Conservation (phyloP, 495 filamentous ascomycete genomes). For the Hypoxylon perforatum region DNA sequence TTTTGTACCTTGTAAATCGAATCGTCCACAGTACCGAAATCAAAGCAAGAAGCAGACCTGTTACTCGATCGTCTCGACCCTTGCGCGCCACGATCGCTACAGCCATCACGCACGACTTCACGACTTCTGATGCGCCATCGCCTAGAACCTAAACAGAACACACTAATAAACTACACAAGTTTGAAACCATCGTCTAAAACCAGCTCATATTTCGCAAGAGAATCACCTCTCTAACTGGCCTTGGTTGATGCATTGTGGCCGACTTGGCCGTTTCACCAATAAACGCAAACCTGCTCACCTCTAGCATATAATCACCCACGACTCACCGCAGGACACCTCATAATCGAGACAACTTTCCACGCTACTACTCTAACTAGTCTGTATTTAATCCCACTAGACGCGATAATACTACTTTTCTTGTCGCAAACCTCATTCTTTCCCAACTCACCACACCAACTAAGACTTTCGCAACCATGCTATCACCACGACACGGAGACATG, state of each 20-base stretch:
- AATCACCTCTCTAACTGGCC: background rate
- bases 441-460: constrained; percentile 4
- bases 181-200: background rate
- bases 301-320: constrained; percentile 12
- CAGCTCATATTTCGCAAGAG: background rate
- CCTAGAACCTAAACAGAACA: constrained; percentile 4
- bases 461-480: constrained; percentile 7
- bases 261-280: constrained; percentile 9
- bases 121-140: constrained; percentile 10
- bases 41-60: background rate
- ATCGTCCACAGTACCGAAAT: background rate
- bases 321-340: background rate
- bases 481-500: constrained; percentile 34
- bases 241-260: constrained; percentile 6
- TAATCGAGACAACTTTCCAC: background rate
- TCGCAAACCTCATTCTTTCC: background rate
- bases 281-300: constrained; percentile 1
- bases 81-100: background rate
- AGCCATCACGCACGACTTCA: constrained; percentile 8
- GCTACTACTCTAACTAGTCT: background rate
- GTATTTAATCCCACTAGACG: too few species aligned
- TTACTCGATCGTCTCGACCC: background rate
- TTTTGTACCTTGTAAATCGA: background rate
- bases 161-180: constrained; percentile 1
- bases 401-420: background rate